These are phyloP conservation scores for Penicillium sp. DNA, from an alignment of 2,329 filamentous ascomycete genomes.

Conservation along the genomic window DNA sequence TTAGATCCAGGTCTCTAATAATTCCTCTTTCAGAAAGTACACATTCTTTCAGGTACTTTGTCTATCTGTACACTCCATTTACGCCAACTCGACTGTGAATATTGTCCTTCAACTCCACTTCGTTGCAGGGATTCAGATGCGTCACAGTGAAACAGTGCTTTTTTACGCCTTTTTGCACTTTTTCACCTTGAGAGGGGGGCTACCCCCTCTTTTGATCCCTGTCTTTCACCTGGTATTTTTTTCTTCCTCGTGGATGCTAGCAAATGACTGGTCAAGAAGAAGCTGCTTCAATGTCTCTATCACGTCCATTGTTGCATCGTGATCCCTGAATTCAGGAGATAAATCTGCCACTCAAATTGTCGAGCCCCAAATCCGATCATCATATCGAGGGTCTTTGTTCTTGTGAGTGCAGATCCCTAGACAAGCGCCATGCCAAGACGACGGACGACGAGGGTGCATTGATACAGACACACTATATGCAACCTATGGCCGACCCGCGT, in stretches of 20 bases:
- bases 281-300: background rate
- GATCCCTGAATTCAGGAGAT: background rate
- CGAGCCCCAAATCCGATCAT: constrained; percentile 5
- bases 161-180: constrained; percentile 11
- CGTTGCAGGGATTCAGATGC: constrained; percentile 24
- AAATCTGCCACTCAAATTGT: constrained; percentile 1
- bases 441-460: constrained; percentile 24
- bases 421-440: constrained; percentile 38
- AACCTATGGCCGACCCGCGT: constrained; percentile 17
- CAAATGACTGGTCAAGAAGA: background rate
- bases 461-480: constrained; percentile 14
- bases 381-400: constrained; percentile 8
- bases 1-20: background rate
- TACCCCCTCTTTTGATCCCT: constrained; percentile 26
- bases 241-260: constrained; percentile 1
- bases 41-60: background rate
- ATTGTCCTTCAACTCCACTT: constrained; percentile 16
- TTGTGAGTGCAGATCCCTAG: constrained; percentile 20
- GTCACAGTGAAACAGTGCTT: constrained; percentile 20
- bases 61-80: background rate
- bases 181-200: constrained; percentile 7
- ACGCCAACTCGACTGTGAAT: background rate
- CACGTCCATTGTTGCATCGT: background rate
- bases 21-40: background rate
- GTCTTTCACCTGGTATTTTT: constrained; percentile 9